phyloP scores from a whole-genome alignment of 768 basidiomycete species.

The Rhodosporidiobolus sp. region DNA sequence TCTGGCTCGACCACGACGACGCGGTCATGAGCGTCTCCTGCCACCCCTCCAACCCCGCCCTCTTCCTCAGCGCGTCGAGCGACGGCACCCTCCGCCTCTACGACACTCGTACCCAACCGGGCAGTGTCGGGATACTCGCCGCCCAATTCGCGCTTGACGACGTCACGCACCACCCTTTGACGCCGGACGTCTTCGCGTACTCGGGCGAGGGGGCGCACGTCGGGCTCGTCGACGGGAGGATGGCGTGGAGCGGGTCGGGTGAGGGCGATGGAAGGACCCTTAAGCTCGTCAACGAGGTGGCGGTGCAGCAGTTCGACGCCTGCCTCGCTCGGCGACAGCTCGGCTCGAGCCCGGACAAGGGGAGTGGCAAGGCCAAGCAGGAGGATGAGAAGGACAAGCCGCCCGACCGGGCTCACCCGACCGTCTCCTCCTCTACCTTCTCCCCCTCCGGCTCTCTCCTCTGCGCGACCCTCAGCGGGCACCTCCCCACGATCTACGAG shows the following conservation, averaged over 20 bases:
- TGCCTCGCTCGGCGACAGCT: not conserved
- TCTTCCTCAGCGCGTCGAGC: constrained; percentile 29
- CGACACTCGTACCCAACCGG: constrained; percentile 16
- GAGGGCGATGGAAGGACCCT: not conserved
- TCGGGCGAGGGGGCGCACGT: constrained; percentile 8
- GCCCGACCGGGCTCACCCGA: not conserved
- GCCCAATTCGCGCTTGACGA: constrained; percentile 18
- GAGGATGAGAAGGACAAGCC: not conserved
- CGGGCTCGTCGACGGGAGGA: constrained; percentile 25
- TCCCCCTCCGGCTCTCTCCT: constrained; percentile 49
- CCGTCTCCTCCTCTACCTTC: constrained; percentile 48
- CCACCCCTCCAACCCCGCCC: constrained; percentile 22
- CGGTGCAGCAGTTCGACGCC: constrained; percentile 4
- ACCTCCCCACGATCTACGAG: constrained; percentile 62
- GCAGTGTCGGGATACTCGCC: constrained; percentile 2
- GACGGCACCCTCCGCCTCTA: constrained; percentile 23
- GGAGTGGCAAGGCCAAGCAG: too few relatives aligned
- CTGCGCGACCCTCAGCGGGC: constrained; percentile 58
- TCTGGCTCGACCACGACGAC: constrained; percentile 31
- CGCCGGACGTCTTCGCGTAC: constrained; percentile 26
- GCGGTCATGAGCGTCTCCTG: constrained; percentile 10
- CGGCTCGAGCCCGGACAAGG: too few relatives aligned
- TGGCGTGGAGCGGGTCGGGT: constrained; percentile 23
- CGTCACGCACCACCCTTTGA: constrained; percentile 19
- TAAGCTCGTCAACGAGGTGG: not conserved